These are phyloP conservation scores for Starmerella floricola DNA, from an alignment of 805 yeast species.

Conservation along the genomic window DNA sequence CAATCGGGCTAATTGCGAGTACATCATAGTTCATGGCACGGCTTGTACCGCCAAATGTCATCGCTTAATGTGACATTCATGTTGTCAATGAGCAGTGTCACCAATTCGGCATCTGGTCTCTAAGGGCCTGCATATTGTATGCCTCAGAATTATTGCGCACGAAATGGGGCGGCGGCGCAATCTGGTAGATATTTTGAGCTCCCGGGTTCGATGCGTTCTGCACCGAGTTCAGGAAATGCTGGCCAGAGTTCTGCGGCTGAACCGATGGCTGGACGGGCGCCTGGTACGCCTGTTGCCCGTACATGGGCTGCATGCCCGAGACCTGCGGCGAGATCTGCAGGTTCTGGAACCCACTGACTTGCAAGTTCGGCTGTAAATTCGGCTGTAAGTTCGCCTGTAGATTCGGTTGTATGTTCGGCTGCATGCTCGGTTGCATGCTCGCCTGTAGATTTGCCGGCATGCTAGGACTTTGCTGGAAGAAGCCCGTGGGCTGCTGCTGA, in stretches of 20 bases:
- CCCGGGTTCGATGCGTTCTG: slow-evolving; percentile 5
- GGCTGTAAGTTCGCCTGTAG: neutral
- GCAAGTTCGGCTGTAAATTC: neutral
- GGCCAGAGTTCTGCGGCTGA: slow-evolving; percentile 12
- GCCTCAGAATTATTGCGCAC: slow-evolving; percentile 9
- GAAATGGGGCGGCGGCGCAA: slow-evolving; percentile 12
- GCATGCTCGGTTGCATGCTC: neutral
- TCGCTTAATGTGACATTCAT: too few species aligned
- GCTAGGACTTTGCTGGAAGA: neutral
- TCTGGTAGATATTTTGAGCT: slow-evolving; percentile 3
- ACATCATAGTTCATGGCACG: too few species aligned
- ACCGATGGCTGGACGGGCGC: neutral
- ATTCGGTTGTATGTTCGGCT: neutral
- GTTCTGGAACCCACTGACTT: neutral
- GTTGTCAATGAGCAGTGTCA: too few species aligned
- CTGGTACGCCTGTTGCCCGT: neutral
- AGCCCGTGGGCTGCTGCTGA: neutral
- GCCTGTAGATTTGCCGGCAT: neutral
- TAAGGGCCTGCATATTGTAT: slow-evolving; percentile 16
- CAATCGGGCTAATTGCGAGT: too few species aligned
- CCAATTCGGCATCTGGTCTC: slow-evolving; percentile 18
- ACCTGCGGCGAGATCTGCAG: slow-evolving; percentile 2
- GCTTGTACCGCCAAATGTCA: too few species aligned
- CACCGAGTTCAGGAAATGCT: slow-evolving; percentile 19
- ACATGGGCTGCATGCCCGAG: neutral